Evolutionary conservation across 768 basidiomycete species (phyloP).

Genomic region (Hericium coralloides): DNA sequence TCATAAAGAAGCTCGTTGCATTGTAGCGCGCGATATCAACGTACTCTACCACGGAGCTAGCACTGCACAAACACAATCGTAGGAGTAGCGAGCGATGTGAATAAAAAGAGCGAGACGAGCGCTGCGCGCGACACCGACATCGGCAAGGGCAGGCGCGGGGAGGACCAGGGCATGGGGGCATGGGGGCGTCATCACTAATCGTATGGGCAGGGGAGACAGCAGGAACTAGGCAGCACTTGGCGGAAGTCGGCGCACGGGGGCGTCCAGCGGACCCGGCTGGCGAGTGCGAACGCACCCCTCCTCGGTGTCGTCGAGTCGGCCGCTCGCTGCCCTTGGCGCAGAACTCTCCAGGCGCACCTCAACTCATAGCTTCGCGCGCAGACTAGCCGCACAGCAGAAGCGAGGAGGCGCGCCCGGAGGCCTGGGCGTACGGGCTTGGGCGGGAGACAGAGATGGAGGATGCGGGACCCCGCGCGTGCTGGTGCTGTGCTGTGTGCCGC

Average conservation of each 20-base stretch:
- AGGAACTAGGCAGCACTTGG: background rate
- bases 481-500: background rate
- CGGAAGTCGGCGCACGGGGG: background rate
- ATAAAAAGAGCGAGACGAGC: background rate
- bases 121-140: background rate
- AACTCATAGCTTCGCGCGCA: constrained; percentile 13
- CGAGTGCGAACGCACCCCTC: constrained; percentile 12
- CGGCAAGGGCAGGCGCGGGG: background rate
- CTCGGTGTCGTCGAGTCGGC: background rate
- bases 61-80: background rate
- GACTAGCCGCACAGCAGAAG: constrained; percentile 14
- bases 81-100: background rate
- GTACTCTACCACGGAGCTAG: background rate
- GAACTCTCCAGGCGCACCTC: constrained; percentile 6
- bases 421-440: background rate
- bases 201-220: background rate
- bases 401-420: constrained; percentile 9
- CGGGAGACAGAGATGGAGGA: background rate
- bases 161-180: background rate
- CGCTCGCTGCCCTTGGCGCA: background rate
- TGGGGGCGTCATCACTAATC: constrained; percentile 1
- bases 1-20: background rate
- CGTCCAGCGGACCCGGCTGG: constrained; percentile 13
- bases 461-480: background rate
- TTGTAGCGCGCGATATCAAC: background rate